Evolutionary conservation across 2,329 filamentous ascomycete species (phyloP).

Genomic region (Xylariales sp.): DNA sequence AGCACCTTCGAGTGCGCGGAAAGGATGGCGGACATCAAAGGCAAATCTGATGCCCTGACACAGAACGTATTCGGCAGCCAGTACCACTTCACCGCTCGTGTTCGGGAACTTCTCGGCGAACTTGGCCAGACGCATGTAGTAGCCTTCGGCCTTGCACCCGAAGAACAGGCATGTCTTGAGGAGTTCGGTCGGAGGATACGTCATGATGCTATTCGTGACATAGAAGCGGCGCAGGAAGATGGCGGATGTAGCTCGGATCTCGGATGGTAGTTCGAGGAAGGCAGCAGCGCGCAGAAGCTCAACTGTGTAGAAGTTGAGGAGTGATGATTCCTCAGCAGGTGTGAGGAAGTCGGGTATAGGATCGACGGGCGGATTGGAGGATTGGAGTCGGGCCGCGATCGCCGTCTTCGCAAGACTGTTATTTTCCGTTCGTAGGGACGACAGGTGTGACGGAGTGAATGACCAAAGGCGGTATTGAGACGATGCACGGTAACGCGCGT

Average conservation of each 20-base stretch:
- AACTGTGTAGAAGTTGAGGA: conserved; percentile 72
- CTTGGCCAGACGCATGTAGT: conserved; percentile 59
- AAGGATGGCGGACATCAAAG: conserved; percentile 89
- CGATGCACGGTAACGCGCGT: conserved; percentile 83
- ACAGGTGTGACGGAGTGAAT: conserved; percentile 70
- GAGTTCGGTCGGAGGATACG: conserved; percentile 85
- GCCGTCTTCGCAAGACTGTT: conserved; percentile 66
- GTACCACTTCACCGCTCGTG: conserved; percentile 72
- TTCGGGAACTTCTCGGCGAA: conserved; percentile 68
- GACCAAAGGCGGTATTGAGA: conserved; percentile 93
- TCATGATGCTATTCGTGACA: conserved; percentile 92
- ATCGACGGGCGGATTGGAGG: conserved; percentile 44
- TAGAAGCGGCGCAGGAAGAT: conserved; percentile 94
- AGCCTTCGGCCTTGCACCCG: conserved; percentile 86
- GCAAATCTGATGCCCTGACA: conserved; percentile 91
- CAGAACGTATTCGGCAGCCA: conserved; percentile 88
- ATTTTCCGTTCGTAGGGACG: conserved; percentile 68
- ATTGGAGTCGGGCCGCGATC: conserved; percentile 53
- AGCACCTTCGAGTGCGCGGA: conserved; percentile 79
- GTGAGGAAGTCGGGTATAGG: conserved; percentile 73
- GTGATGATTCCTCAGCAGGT: conserved; percentile 72
- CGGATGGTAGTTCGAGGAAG: conserved; percentile 47
- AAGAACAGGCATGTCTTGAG: conserved; percentile 90
- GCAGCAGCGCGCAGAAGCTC: conserved; percentile 53
- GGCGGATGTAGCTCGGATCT: conserved; percentile 68